Evolutionary conservation across 1,284 basidiomycete genomes (phyloP), one percentile per base, ranked within the genome.

Genomic region (Coriolopsis trogii): DNA sequence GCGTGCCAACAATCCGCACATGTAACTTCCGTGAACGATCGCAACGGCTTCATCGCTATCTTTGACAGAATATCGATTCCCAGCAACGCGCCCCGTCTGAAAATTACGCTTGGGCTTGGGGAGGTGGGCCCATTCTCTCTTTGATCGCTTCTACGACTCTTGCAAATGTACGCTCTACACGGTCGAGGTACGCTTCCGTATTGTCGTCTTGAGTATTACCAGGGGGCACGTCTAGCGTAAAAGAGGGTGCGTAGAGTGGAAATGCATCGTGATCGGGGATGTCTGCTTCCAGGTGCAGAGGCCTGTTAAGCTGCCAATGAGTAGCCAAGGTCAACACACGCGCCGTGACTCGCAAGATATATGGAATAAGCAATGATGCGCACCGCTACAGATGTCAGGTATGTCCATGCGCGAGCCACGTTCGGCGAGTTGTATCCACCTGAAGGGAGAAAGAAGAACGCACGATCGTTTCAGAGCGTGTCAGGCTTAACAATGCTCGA

Each of bases 391-490:
- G 87, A 86, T 0, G 92, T 95, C 15, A 94, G 71, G 59, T 85
- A 85, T 0, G 91, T 78, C 91, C 92, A 96, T 0, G 89, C 89
- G 16, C 93, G 80, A 0, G 93, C 92, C 0, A 85, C 84, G 60
- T 95, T 95, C 0, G 89, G 75, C 12, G 82, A 81, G 63, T 89
- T 77, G 63, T 96, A 96, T 0, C 94, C 94, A 6, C 93, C 92
- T 80, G 51, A 16, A 44, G 12, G 28, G 15, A 37, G 20, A 13
- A 13, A 46, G 7, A 12, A 6, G 16, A n/a, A n/a, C n/a, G n/a
- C n/a, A n/a, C n/a, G n/a, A n/a, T n/a, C n/a, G n/a, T n/a, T n/a
- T n/a, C n/a, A n/a, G n/a, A n/a, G n/a, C n/a, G n/a, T n/a, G n/a
- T n/a, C n/a, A n/a, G n/a, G n/a, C n/a, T n/a, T n/a, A n/a, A n/a